A percentile compares a stretch with the other conserved stretches of the same genome.
Conservation (phyloP, 2,329 filamentous ascomycete genomes). For the Hymenoscyphus occultus region DNA sequence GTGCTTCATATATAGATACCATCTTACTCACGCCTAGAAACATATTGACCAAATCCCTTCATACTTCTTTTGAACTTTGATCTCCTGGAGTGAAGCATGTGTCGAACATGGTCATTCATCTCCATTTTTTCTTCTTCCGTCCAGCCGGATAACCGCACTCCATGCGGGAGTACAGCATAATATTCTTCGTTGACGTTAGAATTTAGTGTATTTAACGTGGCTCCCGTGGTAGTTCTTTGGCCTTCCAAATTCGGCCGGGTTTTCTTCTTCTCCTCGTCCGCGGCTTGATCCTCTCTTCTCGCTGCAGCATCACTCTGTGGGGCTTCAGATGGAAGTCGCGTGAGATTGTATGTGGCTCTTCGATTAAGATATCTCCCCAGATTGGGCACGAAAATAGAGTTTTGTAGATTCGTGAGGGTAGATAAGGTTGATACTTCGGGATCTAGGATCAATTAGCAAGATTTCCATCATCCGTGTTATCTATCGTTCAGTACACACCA, state of each 20-base stretch:
- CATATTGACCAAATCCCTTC: slow-evolving; percentile 79
- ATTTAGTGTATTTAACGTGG: slow-evolving; percentile 55
- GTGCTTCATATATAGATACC: slow-evolving; percentile 10
- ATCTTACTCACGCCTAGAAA: slow-evolving; percentile 58
- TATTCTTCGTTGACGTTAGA: slow-evolving; percentile 67
- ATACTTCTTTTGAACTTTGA: slow-evolving; percentile 76
- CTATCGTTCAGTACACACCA: slow-evolving; percentile 46
- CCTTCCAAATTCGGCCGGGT: slow-evolving; percentile 21
- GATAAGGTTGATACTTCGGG: slow-evolving; percentile 68
- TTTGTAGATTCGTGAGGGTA: slow-evolving; percentile 84
- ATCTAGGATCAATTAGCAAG: slow-evolving; percentile 24
- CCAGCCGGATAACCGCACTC: slow-evolving; percentile 71
- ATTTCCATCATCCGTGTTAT: background rate
- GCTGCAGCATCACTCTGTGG: slow-evolving; percentile 24
- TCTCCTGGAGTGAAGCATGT: slow-evolving; percentile 80
- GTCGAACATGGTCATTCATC: slow-evolving; percentile 79
- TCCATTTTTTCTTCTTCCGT: slow-evolving; percentile 68
- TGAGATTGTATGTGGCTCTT: slow-evolving; percentile 73
- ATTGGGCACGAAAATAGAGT: slow-evolving; percentile 81
- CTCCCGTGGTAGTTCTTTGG: slow-evolving; percentile 24
- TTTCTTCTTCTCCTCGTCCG: slow-evolving; percentile 15
- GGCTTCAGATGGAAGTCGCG: slow-evolving; percentile 43
- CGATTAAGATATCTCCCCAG: slow-evolving; percentile 74
- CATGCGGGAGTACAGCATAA: slow-evolving; percentile 77
- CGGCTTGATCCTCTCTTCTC: slow-evolving; percentile 12